A percentile compares a stretch with the other conserved stretches of the same genome.
Conservation (phyloP, 225 moss, liverwort and hornwort genomes). For the Climacium dendroides region DNA sequence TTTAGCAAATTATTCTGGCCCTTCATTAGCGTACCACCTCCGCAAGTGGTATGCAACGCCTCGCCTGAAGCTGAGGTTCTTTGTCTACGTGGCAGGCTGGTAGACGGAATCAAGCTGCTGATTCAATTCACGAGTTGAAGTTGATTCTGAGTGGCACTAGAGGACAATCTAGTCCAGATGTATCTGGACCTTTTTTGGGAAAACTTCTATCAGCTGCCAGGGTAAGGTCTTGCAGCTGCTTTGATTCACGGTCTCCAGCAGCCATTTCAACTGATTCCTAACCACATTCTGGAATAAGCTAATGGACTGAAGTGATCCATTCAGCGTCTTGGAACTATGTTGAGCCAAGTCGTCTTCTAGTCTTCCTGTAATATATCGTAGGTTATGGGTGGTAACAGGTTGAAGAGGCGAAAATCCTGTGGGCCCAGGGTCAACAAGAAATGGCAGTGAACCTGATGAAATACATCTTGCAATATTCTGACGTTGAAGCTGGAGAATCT, state of each 20-base stretch:
- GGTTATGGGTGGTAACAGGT: conserved; percentile 35
- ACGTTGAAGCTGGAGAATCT: conserved; percentile 34
- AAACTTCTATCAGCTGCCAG: conserved; percentile 33
- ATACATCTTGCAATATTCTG: conserved; percentile 55
- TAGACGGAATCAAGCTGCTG: conserved; percentile 80
- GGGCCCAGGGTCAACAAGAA: conserved; percentile 93
- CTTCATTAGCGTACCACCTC: background rate
- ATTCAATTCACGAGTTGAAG: conserved; percentile 76
- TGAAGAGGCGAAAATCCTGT: conserved; percentile 92
- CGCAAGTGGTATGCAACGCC: background rate
- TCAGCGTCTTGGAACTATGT: background rate
- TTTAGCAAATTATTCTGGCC: background rate
- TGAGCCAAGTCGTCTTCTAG: background rate
- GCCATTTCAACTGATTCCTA: background rate
- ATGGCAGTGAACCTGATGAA: conserved; percentile 90
- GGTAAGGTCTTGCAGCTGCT: background rate
- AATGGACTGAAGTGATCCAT: background rate
- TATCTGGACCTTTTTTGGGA: conserved; percentile 2
- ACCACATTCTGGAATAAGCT: background rate
- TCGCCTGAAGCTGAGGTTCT: background rate
- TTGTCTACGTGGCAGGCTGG: conserved; percentile 52
- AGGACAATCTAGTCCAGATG: background rate
- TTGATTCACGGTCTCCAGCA: background rate
- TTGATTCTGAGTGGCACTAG: conserved; percentile 20
- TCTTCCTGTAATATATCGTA: background rate